A percentile compares a stretch with the other conserved stretches of the same genome.
These are phyloP conservation scores for Zizania palustris DNA, from an alignment of 202 grass and related monocot species.

Conservation along the genomic window DNA sequence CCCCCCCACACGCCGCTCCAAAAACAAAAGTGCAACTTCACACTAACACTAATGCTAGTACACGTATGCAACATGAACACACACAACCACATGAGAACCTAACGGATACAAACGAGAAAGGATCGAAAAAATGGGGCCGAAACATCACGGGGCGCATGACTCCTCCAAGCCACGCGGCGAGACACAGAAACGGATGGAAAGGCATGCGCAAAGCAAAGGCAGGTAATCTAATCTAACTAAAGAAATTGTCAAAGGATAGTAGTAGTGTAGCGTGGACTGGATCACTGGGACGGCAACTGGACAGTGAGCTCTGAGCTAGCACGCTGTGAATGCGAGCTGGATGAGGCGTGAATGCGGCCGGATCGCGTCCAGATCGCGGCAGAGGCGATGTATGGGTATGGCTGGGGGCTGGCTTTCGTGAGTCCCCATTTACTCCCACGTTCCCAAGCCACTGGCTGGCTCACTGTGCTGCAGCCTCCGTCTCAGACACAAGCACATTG, in stretches of 20 bases:
- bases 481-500: background rate
- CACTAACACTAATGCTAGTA: background rate
- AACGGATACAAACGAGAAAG: too few relatives aligned
- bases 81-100: too few relatives aligned
- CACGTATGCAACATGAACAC: background rate
- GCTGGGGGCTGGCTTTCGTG: background rate
- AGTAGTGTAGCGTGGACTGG: too few relatives aligned
- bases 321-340: background rate
- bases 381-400: background rate
- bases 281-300: too few relatives aligned
- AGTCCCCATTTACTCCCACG: constrained; percentile 14
- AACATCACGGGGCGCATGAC: too few relatives aligned
- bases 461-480: constrained; percentile 14
- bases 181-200: too few relatives aligned
- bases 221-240: too few relatives aligned
- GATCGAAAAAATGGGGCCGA: too few relatives aligned
- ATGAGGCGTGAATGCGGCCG: constrained; percentile 33
- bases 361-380: background rate
- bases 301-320: too few relatives aligned
- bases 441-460: background rate
- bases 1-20: constrained; percentile 19
- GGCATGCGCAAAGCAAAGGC: too few relatives aligned
- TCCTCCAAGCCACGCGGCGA: too few relatives aligned
- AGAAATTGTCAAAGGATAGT: too few relatives aligned
- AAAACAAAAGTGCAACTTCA: background rate